Percentiles rank a stretch among this genome's conserved stretches.
Conservation (phyloP, 495 filamentous ascomycete genomes). For the Tirmania nivea region DNA sequence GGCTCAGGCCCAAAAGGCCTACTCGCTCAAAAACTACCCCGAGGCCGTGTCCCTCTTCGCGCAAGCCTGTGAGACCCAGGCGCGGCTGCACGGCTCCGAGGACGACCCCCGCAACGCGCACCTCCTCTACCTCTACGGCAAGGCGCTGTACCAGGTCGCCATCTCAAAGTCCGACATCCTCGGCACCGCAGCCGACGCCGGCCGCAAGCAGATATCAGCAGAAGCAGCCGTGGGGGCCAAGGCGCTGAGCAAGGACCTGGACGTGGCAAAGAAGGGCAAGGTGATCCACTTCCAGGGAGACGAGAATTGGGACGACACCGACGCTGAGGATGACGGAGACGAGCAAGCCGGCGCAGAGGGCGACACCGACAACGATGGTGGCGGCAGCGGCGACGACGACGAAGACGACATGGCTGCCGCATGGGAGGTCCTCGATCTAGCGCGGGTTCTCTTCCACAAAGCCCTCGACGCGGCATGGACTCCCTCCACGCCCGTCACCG, state of each 20-base stretch:
- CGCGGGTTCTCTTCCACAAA: slow-evolving; percentile 54
- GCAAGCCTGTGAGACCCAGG: slow-evolving; percentile 72
- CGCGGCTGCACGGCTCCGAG: slow-evolving; percentile 65
- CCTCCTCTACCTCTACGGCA: slow-evolving; percentile 79
- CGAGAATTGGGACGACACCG: slow-evolving; percentile 4
- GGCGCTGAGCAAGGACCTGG: slow-evolving; percentile 1
- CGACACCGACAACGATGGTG: slow-evolving; percentile 23
- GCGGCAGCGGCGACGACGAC: slow-evolving; percentile 40
- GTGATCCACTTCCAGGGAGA: slow-evolving; percentile 58
- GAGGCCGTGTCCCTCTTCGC: slow-evolving; percentile 70
- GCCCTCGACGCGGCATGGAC: slow-evolving; percentile 24
- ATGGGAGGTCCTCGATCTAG: slow-evolving; percentile 78
- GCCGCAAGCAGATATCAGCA: slow-evolving; percentile 19
- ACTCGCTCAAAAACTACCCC: slow-evolving; percentile 66
- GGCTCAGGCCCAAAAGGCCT: slow-evolving; percentile 41
- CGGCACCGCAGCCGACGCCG: slow-evolving; percentile 39
- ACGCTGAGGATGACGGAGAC: slow-evolving; percentile 17
- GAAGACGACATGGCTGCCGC: slow-evolving; percentile 82
- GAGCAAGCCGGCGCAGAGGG: slow-evolving; percentile 8
- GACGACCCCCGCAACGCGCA: slow-evolving; percentile 75
- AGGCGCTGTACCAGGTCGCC: slow-evolving; percentile 76
- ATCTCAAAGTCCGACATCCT: slow-evolving; percentile 87
- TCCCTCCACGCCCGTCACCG: not conserved
- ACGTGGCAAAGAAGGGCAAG: slow-evolving; percentile 41
- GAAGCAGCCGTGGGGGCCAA: slow-evolving; percentile 4